Base-by-base conservation (phyloP, 108 stramenopile species). In the Phaeodactylum tricornutum region DNA sequence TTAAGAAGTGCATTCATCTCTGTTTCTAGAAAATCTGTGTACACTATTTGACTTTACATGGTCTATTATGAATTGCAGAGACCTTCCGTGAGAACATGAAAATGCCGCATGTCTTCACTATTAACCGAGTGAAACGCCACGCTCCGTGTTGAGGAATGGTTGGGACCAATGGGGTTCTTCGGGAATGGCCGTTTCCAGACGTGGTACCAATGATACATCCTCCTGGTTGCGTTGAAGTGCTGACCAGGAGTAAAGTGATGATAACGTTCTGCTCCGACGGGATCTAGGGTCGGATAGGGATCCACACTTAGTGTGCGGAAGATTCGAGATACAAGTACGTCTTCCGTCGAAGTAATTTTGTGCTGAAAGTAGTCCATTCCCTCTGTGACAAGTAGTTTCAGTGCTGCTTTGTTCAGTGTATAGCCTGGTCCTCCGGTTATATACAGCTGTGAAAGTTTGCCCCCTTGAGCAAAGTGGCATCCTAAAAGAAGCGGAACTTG, bases 81-180 rank as follows among this genome's bases (percentile, higher is more conserved):
- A n/a, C n/a, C n/a, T n/a, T n/a, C n/a, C n/a, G n/a, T n/a, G n/a
- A n/a, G n/a, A n/a, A n/a, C n/a, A n/a, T n/a, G n/a, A n/a, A n/a
- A n/a, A n/a, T n/a, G n/a, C n/a, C n/a, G n/a, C 79, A 81, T 81
- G 34, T 67, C 53, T 34, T 69, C 59, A 27, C 62, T 66, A 56
- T 93, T 91, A 23, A 94, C 72, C 55, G 94, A 96, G 57, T 96
- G 95, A 50, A 96, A 96, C 7, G 92, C 90, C 7, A 94, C 67
- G 45, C 84, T 84, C 34, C 75, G 69, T 14, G 67, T 54, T 16
- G 93, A 74, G 59, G 92, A 96, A 58, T 93, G 93, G 48, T 93
- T 92, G n/a, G n/a, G n/a, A n/a, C n/a, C n/a, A 11, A 29, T 62
- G 6, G 57, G 58, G 49, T 82, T 56, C 30, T 56, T 42, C 0